Percentiles rank a stretch among this genome's conserved stretches.
These are phyloP conservation scores for Clavispora fructus DNA, from an alignment of 805 yeast genomes.

Conservation along the genomic window DNA sequence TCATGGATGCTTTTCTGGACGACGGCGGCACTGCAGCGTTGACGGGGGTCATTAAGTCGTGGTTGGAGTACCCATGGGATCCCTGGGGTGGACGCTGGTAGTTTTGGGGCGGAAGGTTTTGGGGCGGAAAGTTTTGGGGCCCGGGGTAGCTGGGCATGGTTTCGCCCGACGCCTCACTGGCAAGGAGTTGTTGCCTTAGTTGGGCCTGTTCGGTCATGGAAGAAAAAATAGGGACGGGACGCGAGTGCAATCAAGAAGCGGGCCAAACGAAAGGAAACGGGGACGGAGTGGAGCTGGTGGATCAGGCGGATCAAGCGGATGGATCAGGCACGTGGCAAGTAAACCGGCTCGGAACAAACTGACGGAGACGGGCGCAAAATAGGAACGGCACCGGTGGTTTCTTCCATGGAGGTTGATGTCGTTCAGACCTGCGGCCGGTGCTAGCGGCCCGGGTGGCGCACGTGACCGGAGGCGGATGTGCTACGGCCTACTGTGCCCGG, in stretches of 20 bases:
- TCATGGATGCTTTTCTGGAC: slow-evolving; percentile 34
- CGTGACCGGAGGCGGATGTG: background rate
- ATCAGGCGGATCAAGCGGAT: background rate
- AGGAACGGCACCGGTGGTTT: no score
- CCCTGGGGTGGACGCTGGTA: background rate
- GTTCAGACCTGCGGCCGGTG: background rate
- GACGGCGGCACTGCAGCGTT: slow-evolving; percentile 4
- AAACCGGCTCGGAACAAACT: no score
- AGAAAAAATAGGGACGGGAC: background rate
- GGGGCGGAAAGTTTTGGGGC: background rate
- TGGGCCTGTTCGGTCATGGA: slow-evolving; percentile 13
- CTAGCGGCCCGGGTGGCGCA: background rate
- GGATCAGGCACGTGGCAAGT: no score
- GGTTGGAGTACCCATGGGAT: slow-evolving; percentile 15
- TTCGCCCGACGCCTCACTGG: slow-evolving; percentile 24
- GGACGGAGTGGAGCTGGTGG: background rate
- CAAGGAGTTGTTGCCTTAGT: slow-evolving; percentile 30
- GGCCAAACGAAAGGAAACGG: background rate
- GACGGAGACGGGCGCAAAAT: no score
- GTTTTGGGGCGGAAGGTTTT: slow-evolving; percentile 5
- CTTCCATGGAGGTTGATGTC: no score
- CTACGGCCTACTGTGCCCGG: no score
- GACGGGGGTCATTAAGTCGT: slow-evolving; percentile 25
- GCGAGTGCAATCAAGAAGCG: background rate
- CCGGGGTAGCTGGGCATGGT: slow-evolving; percentile 14